These are phyloP conservation scores for Babesia gibsoni DNA, from an alignment of 169 alveolate genomes.

Conservation along the genomic window DNA sequence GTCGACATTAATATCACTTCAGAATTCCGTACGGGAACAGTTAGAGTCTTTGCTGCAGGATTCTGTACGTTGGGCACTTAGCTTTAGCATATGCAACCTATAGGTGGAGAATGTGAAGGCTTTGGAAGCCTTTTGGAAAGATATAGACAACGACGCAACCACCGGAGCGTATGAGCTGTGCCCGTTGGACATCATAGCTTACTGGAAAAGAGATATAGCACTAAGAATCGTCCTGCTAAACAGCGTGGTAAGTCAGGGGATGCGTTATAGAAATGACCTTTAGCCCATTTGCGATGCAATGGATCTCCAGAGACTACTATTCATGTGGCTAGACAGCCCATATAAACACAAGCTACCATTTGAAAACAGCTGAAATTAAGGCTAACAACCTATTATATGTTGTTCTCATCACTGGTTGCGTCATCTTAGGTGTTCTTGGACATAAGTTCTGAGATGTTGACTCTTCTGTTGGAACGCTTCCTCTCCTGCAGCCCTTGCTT, in stretches of 20 bases:
- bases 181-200: neutral
- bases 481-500: neutral
- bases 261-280: neutral
- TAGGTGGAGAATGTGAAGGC: conserved; percentile 9
- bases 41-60: conserved; percentile 33
- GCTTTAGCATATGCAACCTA: neutral
- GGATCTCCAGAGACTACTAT: conserved; percentile 49
- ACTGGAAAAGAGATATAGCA: conserved; percentile 52
- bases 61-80: conserved; percentile 3
- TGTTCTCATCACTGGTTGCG: neutral
- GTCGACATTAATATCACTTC: neutral
- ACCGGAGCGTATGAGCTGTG: neutral
- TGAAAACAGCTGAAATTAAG: neutral
- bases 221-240: conserved; percentile 41
- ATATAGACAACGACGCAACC: neutral
- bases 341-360: neutral
- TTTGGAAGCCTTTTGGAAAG: neutral
- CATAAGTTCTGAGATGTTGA: conserved; percentile 52
- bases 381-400: neutral
- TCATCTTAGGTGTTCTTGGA: neutral
- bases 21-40: neutral
- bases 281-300: conserved; percentile 40
- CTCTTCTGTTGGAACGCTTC: conserved; percentile 38
- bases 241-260: conserved; percentile 20
- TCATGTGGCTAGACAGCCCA: conserved; percentile 62